These are phyloP conservation scores for Lupinus albus DNA, from an alignment of 306 rosid genomes.

Conservation along the genomic window DNA sequence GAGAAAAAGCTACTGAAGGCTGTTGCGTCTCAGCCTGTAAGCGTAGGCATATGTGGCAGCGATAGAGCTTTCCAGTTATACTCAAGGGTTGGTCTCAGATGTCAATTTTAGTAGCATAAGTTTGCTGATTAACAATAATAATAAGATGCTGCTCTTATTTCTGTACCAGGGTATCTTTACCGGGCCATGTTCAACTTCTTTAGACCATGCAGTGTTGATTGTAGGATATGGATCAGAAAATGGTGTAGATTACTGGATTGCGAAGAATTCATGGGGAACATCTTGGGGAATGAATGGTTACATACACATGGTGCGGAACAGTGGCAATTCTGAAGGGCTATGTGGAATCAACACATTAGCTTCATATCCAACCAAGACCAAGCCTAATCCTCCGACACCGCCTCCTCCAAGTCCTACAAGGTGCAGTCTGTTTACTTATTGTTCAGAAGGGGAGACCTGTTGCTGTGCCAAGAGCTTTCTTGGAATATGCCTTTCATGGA, in stretches of 20 bases:
- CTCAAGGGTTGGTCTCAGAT: conserved; percentile 64
- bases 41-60: conserved; percentile 89
- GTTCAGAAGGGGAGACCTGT: conserved; percentile 76
- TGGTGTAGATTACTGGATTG: conserved; percentile 88
- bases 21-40: conserved; percentile 85
- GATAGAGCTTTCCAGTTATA: conserved; percentile 79
- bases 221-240: conserved; percentile 85
- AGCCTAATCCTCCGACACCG: conserved; percentile 79
- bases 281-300: conserved; percentile 90
- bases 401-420: conserved; percentile 72
- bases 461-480: conserved; percentile 65
- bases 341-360: conserved; percentile 91
- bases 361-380: conserved; percentile 77
- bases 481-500: conserved; percentile 81
- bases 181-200: conserved; percentile 80
- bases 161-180: conserved; percentile 73
- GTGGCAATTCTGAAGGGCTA: conserved; percentile 57
- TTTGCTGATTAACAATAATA: not conserved
- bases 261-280: conserved; percentile 87
- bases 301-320: conserved; percentile 65
- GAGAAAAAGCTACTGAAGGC: conserved; percentile 73
- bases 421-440: conserved; percentile 59
- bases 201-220: conserved; percentile 90
- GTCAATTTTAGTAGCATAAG: conserved; percentile 30
- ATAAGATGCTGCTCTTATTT: conserved; percentile 26